Evolutionary conservation across 306 rosid species (phyloP).

Genomic region (Lagenaria siceraria): DNA sequence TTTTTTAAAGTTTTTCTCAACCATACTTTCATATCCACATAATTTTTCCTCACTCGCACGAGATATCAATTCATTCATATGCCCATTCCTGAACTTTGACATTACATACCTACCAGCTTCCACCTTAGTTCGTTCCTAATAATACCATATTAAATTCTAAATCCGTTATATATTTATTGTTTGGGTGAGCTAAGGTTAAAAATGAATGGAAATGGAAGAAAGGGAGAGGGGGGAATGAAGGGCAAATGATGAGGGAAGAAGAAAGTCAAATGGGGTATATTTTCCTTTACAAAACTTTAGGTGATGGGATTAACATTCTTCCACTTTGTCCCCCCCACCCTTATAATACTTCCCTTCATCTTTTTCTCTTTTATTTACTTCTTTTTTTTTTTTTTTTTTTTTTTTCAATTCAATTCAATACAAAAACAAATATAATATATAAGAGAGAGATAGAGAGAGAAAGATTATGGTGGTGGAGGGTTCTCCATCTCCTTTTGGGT

Average conservation of each 20-base stretch:
- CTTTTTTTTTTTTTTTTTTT: neutral
- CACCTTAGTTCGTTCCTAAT: too few species aligned
- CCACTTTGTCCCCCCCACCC: slow-evolving; percentile 97
- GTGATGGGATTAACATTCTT: slow-evolving; percentile 86
- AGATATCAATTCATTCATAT: too few species aligned
- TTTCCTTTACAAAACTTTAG: slow-evolving; percentile 56
- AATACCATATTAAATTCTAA: too few species aligned
- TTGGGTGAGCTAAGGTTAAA: neutral
- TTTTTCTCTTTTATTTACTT: slow-evolving; percentile 10
- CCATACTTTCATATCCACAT: too few species aligned
- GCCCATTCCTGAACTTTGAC: too few species aligned
- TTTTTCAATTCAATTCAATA: neutral
- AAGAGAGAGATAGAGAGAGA: neutral
- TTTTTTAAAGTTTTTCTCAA: too few species aligned
- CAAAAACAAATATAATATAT: neutral
- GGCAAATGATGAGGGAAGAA: slow-evolving; percentile 13
- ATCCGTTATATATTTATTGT: too few species aligned
- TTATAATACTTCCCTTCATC: neutral
- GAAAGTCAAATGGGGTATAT: slow-evolving; percentile 64
- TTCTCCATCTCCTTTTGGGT: slow-evolving; percentile 52
- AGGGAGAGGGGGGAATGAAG: slow-evolving; percentile 8
- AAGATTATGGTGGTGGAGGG: slow-evolving; percentile 22
- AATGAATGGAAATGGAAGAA: neutral
- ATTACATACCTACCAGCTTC: too few species aligned
- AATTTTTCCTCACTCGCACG: too few species aligned